Evolutionary conservation across 2,329 filamentous ascomycete genomes (phyloP), one percentile per base, ranked within the genome.

Genomic region (Anthostomella pinea): DNA sequence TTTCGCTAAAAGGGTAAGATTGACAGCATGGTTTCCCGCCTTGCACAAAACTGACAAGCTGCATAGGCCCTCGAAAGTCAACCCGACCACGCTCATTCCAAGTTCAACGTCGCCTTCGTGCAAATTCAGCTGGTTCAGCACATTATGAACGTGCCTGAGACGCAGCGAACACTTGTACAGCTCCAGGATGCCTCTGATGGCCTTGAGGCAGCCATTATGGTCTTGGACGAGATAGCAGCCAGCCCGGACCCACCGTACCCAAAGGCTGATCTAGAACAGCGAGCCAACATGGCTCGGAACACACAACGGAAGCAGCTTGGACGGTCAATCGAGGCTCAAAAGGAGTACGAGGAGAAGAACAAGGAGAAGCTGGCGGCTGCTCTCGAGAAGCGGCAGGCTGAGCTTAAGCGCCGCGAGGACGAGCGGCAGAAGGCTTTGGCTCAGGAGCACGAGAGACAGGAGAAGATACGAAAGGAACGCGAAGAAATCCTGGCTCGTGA

Each of bases 41-140:
- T 19, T n/a, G n/a, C 32, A 2, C 28, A 8, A 31, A 38, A 28
- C 46, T 64, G 46, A 63, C 52, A 22, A 29, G 38, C 20, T 20
- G 16, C 40, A 42, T 56, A 85, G 77, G 88, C 91, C 17, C 77
- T 95, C 13, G 77, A 81, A 37, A 77, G 85, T 36, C 81, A 86
- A 1, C 86, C 89, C 0, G 85, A 93, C 4, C 87, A 95, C 53
- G 75, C 90, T 19, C 88, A 95, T 63, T 87, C 93, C 63, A 88
- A 93, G 61, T 98, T 98, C 75, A 98, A 98, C 56, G 87, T 98
- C 18, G 93, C 93, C 1, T 98, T 96, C 57, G 87, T 97, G 18
- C 93, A 97, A 59, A 94, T 95, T 45, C 90, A 96, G 61, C 81
- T 97, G 36, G 91, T 91, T 14, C 84, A 85, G 29, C 79, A 85